Percentiles rank a stretch among this genome's conserved stretches.
These are phyloP conservation scores for Tolypocladium sp. DNA, from an alignment of 2,329 filamentous ascomycete species.

Conservation along the genomic window DNA sequence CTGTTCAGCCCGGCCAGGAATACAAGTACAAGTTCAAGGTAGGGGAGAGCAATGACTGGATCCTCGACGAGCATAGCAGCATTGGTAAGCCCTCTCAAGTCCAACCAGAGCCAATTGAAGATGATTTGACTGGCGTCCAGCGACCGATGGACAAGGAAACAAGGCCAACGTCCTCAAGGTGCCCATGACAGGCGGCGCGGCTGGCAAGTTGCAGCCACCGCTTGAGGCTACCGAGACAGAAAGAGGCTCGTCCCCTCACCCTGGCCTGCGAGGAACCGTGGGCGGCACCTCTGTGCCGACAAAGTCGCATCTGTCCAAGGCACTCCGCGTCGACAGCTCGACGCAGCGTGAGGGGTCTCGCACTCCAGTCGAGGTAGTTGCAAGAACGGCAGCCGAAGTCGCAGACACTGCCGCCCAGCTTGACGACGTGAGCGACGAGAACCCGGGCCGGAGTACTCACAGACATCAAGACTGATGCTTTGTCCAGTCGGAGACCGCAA, in stretches of 20 bases:
- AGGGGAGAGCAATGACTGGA: slow-evolving; percentile 60
- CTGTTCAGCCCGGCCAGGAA: slow-evolving; percentile 44
- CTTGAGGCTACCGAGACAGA: slow-evolving; percentile 5
- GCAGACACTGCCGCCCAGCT: slow-evolving; percentile 29
- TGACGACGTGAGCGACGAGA: slow-evolving; percentile 16
- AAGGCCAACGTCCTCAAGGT: slow-evolving; percentile 9
- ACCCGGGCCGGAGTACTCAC: slow-evolving; percentile 1
- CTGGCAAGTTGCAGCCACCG: neutral
- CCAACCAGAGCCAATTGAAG: too few relatives aligned
- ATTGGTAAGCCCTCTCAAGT: slow-evolving; percentile 37
- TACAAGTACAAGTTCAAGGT: slow-evolving; percentile 71
- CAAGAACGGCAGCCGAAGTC: slow-evolving; percentile 34
- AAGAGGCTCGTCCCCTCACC: neutral
- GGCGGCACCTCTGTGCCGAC: neutral
- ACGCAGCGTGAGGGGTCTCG: slow-evolving; percentile 14
- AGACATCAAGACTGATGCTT: slow-evolving; percentile 10
- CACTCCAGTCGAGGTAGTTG: slow-evolving; percentile 31
- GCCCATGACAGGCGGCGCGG: slow-evolving; percentile 6
- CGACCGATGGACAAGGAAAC: slow-evolving; percentile 3
- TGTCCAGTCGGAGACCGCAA: slow-evolving; percentile 7
- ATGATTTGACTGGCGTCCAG: slow-evolving; percentile 1
- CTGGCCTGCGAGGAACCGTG: neutral
- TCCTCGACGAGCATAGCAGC: slow-evolving; percentile 52
- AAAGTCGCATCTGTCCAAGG: slow-evolving; percentile 2
- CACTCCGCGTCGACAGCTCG: slow-evolving; percentile 14